These are phyloP conservation scores for Musa schizocarpa DNA, from an alignment of 176 grass and related monocot species.

Conservation along the genomic window DNA sequence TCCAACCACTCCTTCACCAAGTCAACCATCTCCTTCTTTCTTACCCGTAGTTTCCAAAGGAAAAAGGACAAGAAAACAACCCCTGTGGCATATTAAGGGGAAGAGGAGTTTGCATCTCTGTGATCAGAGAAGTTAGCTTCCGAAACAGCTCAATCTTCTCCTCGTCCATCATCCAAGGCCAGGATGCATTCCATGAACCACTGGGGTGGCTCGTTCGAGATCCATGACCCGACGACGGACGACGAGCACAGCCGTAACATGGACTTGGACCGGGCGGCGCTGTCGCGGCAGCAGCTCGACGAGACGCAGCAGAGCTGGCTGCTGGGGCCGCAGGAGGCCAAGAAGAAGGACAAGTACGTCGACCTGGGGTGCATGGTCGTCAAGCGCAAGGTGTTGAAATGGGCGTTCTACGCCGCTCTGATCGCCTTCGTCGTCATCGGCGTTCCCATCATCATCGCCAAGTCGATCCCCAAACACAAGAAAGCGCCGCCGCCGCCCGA, in stretches of 20 bases:
- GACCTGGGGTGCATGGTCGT: conserved; percentile 78
- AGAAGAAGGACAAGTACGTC: conserved; percentile 96
- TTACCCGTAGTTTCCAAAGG: background rate
- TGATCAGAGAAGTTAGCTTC: background rate
- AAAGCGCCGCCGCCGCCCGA: conserved; percentile 37
- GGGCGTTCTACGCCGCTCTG: conserved; percentile 41
- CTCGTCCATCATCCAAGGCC: background rate
- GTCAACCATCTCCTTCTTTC: conserved; percentile 21
- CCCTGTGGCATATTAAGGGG: background rate
- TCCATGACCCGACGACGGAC: conserved; percentile 41
- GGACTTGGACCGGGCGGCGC: conserved; percentile 58
- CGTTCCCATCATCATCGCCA: conserved; percentile 79
- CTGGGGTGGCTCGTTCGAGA: conserved; percentile 91
- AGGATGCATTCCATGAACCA: conserved; percentile 42
- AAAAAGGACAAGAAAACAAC: background rate
- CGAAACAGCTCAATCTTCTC: background rate
- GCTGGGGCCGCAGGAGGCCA: conserved; percentile 58
- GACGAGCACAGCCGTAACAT: conserved; percentile 83
- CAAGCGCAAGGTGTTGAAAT: conserved; percentile 76
- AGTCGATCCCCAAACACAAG: conserved; percentile 83
- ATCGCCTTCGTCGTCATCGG: conserved; percentile 67
- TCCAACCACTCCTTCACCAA: conserved; percentile 4
- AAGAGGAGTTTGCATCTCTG: background rate
- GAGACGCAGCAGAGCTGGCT: conserved; percentile 99
- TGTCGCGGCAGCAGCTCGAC: conserved; percentile 62